Percentiles rank a stretch among this genome's conserved stretches.
These are phyloP conservation scores for Saccharomycopsis fodiens DNA, from an alignment of 805 yeast genomes.

Conservation along the genomic window DNA sequence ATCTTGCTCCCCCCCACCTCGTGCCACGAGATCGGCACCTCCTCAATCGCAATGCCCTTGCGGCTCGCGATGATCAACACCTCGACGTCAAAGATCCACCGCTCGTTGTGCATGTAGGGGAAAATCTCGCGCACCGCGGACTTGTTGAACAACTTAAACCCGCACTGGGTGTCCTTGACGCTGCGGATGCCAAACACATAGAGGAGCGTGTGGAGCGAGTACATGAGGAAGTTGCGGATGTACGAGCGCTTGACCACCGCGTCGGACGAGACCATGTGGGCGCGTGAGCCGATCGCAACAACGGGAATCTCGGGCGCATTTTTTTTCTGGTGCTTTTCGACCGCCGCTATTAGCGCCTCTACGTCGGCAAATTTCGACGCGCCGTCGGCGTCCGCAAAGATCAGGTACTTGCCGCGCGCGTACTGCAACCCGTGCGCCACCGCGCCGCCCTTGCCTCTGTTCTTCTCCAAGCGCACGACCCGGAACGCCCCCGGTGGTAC, in stretches of 20 bases:
- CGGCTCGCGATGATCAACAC: constrained; percentile 72
- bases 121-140: constrained; percentile 58
- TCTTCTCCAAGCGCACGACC: constrained; percentile 60
- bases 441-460: constrained; percentile 96
- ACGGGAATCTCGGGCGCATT: constrained; percentile 35
- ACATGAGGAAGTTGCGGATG: constrained; percentile 85
- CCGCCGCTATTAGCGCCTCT: constrained; percentile 36
- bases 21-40: constrained; percentile 91
- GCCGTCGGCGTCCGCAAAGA: constrained; percentile 98
- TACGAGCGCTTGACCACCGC: constrained; percentile 94
- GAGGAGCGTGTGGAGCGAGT: constrained; percentile 80
- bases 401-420: constrained; percentile 60
- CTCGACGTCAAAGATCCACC: constrained; percentile 98
- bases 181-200: constrained; percentile 82
- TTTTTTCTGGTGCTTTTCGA: constrained; percentile 21
- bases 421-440: constrained; percentile 86
- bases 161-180: constrained; percentile 94
- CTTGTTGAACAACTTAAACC: constrained; percentile 84
- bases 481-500: constrained; percentile 54
- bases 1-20: constrained; percentile 94
- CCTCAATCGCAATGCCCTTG: constrained; percentile 58
- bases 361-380: constrained; percentile 79
- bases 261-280: constrained; percentile 93
- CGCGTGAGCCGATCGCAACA: constrained; percentile 85
- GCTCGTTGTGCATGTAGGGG: constrained; percentile 90